Evolutionary conservation across 169 alveolate genomes (phyloP).

Genomic region (Plasmodium adleri): DNA sequence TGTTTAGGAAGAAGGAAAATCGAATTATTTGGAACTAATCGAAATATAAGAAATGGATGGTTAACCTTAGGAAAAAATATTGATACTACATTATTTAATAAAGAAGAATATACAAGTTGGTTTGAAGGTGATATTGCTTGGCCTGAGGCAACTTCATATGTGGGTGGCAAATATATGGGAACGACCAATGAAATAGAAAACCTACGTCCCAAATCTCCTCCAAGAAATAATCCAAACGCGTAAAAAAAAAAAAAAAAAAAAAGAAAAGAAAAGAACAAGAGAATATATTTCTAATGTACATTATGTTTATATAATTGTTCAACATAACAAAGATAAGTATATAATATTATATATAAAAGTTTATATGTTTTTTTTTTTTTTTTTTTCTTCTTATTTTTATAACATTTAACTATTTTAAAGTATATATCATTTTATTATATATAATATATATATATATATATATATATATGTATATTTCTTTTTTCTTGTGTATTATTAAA

Average conservation of each 20-base stretch:
- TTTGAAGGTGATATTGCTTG: constrained; percentile 88
- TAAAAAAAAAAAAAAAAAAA: not conserved
- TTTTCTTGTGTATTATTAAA: too few species aligned
- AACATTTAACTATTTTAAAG: too few species aligned
- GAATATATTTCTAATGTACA: too few species aligned
- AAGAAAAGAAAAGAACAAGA: too few species aligned
- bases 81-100: constrained; percentile 82
- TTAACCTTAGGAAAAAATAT: constrained; percentile 91
- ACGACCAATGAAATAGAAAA: constrained; percentile 91
- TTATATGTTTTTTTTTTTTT: too few species aligned
- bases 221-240: constrained; percentile 71
- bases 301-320: too few species aligned
- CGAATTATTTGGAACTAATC: constrained; percentile 93
- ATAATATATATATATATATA: too few species aligned
- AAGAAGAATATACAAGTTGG: constrained; percentile 87
- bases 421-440: too few species aligned
- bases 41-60: constrained; percentile 92
- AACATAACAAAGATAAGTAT: too few species aligned
- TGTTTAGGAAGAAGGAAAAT: constrained; percentile 94
- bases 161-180: constrained; percentile 91
- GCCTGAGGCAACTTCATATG: constrained; percentile 88
- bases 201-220: constrained; percentile 92
- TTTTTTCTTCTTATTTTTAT: too few species aligned
- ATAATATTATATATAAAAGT: too few species aligned
- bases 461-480: too few species aligned